Evolutionary conservation across 1,139 yeast species (phyloP).

Genomic region (Hyphopichia pseudoburtonii): DNA sequence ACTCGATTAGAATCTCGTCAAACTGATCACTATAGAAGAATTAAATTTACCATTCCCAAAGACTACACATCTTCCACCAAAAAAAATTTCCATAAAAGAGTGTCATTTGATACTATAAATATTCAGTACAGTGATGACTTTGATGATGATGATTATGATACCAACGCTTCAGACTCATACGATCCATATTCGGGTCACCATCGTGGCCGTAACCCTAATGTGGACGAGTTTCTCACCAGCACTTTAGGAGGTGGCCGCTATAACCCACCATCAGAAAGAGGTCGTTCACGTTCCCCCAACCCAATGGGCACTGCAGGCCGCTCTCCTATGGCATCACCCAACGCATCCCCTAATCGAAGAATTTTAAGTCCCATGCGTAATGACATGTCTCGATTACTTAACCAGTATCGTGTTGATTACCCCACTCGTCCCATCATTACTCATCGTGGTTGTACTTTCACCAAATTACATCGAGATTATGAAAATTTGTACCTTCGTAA

Average conservation of each 20-base stretch:
- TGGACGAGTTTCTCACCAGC: background rate
- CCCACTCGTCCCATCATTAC: constrained; percentile 55
- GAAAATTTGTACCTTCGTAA: constrained; percentile 36
- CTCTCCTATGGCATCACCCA: constrained; percentile 1
- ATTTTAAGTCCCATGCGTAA: constrained; percentile 3
- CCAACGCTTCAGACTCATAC: constrained; percentile 3
- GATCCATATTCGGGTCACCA: constrained; percentile 3
- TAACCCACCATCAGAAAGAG: background rate
- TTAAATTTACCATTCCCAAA: constrained; percentile 18
- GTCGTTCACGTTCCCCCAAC: constrained; percentile 2
- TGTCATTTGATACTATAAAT: constrained; percentile 24
- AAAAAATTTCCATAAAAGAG: constrained; percentile 17
- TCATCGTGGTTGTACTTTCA: constrained; percentile 51
- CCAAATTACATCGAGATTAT: constrained; percentile 46
- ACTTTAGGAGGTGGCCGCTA: background rate
- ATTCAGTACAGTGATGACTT: constrained; percentile 16
- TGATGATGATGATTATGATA: constrained; percentile 13
- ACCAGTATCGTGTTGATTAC: constrained; percentile 20
- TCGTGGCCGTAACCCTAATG: background rate
- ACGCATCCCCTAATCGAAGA: constrained; percentile 2
- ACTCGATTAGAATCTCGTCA: constrained; percentile 16
- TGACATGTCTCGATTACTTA: background rate
- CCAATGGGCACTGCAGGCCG: background rate
- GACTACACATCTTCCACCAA: constrained; percentile 11
- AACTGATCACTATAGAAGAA: constrained; percentile 22